Base-by-base conservation (phyloP, 768 basidiomycete species). In the Rhizopogon vesiculosus region DNA sequence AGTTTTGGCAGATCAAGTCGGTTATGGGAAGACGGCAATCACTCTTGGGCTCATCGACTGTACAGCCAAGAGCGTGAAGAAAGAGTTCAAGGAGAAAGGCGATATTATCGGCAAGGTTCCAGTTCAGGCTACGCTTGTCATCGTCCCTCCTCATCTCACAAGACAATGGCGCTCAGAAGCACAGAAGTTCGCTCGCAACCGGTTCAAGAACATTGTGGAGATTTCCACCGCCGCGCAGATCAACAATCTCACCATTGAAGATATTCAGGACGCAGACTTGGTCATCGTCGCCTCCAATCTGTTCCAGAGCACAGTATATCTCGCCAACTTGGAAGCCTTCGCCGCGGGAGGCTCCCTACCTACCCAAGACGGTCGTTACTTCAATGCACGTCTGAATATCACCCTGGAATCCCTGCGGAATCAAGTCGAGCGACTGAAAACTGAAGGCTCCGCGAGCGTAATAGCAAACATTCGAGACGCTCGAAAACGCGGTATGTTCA, bases 1-100 rank as follows among this genome's bases (percentile, higher is more conserved):
- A 10, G 94, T 97, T 46, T 82, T 97, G 44, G 94, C 94, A 12
- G 95, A 98, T 64, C 89, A 95, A 73, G 95, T 98, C 57, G 95
- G 95, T 50, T 98, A 98, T 65, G 95, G 95, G 16, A 98, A 98
- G 74, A 98, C 95, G 0, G 94, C 93, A 19, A 95, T 97, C 60
- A 93, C 92, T 2, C 79, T 98, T 29, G 94, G 88, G 18, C 78
- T 98, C 56, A 87, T 97, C 59, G 89, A 93, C 63, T 86, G 86
- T 64, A 77, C 85, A 19, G 71, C 75, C 18, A 78, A 82, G 60
- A 70, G 71, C 16, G 81, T 87, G 48, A 70, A 74, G 53, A 74
- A 79, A 57, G 87, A 89, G 59, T 83, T 87, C 59, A 68, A 76
- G 29, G 75, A 78, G 51, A 74, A 77, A 57, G 72, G 75, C 9